Evolutionary conservation across 805 yeast genomes (phyloP).

Genomic region (Torulaspora microellipsoides): DNA sequence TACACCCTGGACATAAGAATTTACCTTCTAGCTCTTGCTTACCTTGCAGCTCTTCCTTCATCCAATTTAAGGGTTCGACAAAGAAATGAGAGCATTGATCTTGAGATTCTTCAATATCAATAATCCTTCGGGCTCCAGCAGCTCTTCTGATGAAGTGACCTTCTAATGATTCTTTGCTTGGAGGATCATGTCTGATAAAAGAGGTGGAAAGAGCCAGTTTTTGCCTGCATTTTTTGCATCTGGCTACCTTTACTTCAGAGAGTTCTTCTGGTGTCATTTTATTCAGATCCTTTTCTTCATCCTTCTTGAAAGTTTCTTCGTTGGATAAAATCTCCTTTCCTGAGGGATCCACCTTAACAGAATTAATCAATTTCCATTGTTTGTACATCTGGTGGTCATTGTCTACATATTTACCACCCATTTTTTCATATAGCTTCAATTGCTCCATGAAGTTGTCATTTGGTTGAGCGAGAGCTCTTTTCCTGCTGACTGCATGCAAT

Average conservation of each 20-base stretch:
- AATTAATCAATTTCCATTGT: conserved; percentile 39
- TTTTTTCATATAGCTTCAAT: conserved; percentile 53
- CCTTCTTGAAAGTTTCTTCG: conserved; percentile 34
- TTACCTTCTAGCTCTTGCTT: conserved; percentile 82
- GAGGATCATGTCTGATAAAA: conserved; percentile 61
- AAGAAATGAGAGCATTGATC: conserved; percentile 76
- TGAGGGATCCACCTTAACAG: conserved; percentile 40
- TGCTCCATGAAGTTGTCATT: conserved; percentile 74
- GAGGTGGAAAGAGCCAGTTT: conserved; percentile 59
- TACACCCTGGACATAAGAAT: conserved; percentile 79
- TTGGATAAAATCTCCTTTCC: conserved; percentile 32
- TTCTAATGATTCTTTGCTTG: conserved; percentile 61
- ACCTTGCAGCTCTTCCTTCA: conserved; percentile 67
- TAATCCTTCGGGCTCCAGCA: conserved; percentile 54
- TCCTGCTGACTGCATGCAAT: conserved; percentile 67
- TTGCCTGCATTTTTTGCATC: conserved; percentile 82
- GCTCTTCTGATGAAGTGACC: conserved; percentile 62
- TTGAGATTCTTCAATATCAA: conserved; percentile 54
- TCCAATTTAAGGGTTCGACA: conserved; percentile 88
- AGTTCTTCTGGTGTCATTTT: conserved; percentile 28
- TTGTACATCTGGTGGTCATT: conserved; percentile 37
- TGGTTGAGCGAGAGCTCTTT: conserved; percentile 58
- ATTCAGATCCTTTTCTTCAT: conserved; percentile 23
- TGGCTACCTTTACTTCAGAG: conserved; percentile 37
- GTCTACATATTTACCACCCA: conserved; percentile 36